phyloP scores from a whole-genome alignment of 192 early-diverging fungal species.

The Globomyces pollinis-pini region DNA sequence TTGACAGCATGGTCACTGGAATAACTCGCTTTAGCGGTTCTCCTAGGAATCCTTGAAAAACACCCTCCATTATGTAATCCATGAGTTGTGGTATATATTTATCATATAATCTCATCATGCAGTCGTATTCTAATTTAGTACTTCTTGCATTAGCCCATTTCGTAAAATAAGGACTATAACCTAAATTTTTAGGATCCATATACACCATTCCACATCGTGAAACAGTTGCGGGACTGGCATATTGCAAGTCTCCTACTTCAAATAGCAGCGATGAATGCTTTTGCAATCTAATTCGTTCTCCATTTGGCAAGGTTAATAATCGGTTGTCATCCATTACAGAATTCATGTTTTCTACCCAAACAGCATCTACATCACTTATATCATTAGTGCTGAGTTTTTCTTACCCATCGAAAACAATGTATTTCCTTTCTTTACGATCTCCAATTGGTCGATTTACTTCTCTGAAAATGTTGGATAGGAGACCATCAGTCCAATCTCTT shows the following conservation, averaged over 20 bases:
- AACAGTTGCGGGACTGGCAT: slow-evolving; percentile 54
- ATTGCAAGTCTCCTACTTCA: slow-evolving; percentile 57
- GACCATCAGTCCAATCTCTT: slow-evolving; percentile 55
- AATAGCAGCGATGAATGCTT: slow-evolving; percentile 51
- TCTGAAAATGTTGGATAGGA: slow-evolving; percentile 54
- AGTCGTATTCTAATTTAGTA: slow-evolving; percentile 44
- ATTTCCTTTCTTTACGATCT: slow-evolving; percentile 54
- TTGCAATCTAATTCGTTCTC: slow-evolving; percentile 51
- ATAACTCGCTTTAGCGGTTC: slow-evolving; percentile 47
- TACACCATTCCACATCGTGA: slow-evolving; percentile 58
- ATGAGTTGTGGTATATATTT: slow-evolving; percentile 42
- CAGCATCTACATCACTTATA: slow-evolving; percentile 53
- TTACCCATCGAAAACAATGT: slow-evolving; percentile 58
- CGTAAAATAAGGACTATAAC: slow-evolving; percentile 44
- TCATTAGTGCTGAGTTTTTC: too few relatives aligned
- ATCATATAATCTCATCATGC: slow-evolving; percentile 33
- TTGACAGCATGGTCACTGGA: slow-evolving; percentile 41
- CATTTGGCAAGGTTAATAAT: slow-evolving; percentile 52
- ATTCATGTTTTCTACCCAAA: slow-evolving; percentile 63
- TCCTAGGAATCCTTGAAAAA: slow-evolving; percentile 44
- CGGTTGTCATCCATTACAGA: slow-evolving; percentile 61
- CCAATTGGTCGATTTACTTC: slow-evolving; percentile 49
- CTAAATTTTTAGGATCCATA: slow-evolving; percentile 58
- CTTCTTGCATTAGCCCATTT: slow-evolving; percentile 42
- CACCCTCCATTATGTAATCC: slow-evolving; percentile 48